Evolutionary conservation across 768 basidiomycete genomes (phyloP), one percentile per base, ranked within the genome.

Genomic region (Pisolithus microcarpus): DNA sequence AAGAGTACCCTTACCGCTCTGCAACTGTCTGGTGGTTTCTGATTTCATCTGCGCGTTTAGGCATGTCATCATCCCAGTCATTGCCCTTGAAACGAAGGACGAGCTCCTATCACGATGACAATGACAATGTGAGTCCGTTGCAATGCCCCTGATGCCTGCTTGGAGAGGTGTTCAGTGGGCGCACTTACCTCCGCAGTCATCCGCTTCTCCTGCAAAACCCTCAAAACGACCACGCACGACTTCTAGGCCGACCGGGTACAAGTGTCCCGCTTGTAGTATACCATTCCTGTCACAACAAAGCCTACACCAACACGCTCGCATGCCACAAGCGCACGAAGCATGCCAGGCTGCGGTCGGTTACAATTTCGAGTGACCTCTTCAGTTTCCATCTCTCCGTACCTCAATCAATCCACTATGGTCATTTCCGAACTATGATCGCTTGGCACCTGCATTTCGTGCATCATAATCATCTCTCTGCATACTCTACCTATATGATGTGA

Each of bases 201-300:
- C 72, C 45, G 80, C 79, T 7, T 79, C 75, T 50, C 66, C 72
- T 8, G 4, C 26, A 6, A 26, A 26, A 26, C 26, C 26, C 26
- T 78, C 80, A 39, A 84, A 82, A 69, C 76, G 80, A 49, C 80
- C 81, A 28, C 77, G 79, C 46, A 74, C 68, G 19, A 67, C 57
- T 44, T 65, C 64, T 21, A 57, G 60, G 40, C 69, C 81, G 43
- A 69, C 72, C 36, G 74, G 75, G 46, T 79, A 82, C 61, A 75
- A 83, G 2, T 89, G 86, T 72, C 78, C 87, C 23, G 87, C 86
- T 8, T 89, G 86, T 61, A 85, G 88, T 60, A 71, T 79, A 19
- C 76, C 72, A 54, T 88, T 89, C 62, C 64, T 75, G 44, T 77
- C 81, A 7, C 74, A 65, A n/a, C 75, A 81, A 49, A 69, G 75